phyloP scores from a whole-genome alignment of 2,329 filamentous ascomycete species.

The Cladobotryum protrusum region DNA sequence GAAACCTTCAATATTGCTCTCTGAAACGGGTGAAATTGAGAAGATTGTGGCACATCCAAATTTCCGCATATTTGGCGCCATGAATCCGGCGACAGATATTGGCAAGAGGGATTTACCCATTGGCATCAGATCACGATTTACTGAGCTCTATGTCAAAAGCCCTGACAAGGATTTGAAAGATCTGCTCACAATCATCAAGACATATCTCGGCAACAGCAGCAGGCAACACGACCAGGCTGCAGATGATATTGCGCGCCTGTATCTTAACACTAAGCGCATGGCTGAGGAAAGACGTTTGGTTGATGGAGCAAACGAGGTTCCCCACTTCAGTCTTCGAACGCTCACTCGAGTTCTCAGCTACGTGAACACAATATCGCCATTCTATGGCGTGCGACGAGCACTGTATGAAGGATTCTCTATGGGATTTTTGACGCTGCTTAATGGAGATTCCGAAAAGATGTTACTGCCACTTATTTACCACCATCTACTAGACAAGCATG shows the following conservation, averaged over 20 bases:
- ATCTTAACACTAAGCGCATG: constrained; percentile 78
- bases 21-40: constrained; percentile 90
- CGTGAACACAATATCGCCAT: constrained; percentile 73
- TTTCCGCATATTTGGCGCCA: constrained; percentile 94
- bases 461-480: constrained; percentile 75
- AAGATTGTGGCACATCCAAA: constrained; percentile 82
- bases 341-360: constrained; percentile 86
- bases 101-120: constrained; percentile 91
- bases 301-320: constrained; percentile 91
- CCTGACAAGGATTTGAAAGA: constrained; percentile 85
- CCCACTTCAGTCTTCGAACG: constrained; percentile 94
- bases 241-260: constrained; percentile 77
- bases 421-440: constrained; percentile 90
- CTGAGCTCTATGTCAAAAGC: constrained; percentile 88
- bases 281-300: constrained; percentile 79
- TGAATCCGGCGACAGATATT: constrained; percentile 98
- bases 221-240: constrained; percentile 67
- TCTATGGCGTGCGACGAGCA: constrained; percentile 78
- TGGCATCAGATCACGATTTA: constrained; percentile 86
- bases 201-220: constrained; percentile 70
- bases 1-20: constrained; percentile 76
- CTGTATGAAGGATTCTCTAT: constrained; percentile 95
- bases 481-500: constrained; percentile 65
- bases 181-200: constrained; percentile 78
- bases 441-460: constrained; percentile 71